Evolutionary conservation across 2,329 filamentous ascomycete species (phyloP).

Genomic region (Ceratocystis cacaofunesta): DNA sequence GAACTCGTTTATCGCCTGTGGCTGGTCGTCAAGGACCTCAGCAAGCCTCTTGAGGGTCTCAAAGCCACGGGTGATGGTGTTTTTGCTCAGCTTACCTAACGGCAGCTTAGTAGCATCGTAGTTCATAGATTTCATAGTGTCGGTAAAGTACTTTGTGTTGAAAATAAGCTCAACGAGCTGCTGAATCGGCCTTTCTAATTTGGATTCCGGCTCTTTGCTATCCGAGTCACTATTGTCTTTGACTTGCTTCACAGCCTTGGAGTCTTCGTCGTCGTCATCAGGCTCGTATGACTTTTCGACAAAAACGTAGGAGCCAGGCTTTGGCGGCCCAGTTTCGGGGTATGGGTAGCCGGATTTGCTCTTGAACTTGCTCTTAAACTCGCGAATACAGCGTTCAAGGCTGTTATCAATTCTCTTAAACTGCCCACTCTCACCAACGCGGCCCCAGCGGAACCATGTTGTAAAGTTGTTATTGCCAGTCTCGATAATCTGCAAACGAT

Average conservation of each 20-base stretch:
- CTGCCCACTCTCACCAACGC: conserved; percentile 50
- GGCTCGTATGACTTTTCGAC: conserved; percentile 64
- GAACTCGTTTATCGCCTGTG: conserved; percentile 32
- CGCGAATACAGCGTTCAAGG: conserved; percentile 30
- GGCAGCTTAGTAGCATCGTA: conserved; percentile 66
- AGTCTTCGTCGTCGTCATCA: conserved; percentile 40
- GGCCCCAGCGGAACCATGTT: conserved; percentile 66
- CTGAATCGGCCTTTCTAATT: conserved; percentile 44
- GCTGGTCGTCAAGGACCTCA: conserved; percentile 43
- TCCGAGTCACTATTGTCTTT: conserved; percentile 24
- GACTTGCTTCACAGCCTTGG: conserved; percentile 18
- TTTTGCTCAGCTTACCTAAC: conserved; percentile 68
- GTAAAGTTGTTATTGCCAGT: conserved; percentile 6
- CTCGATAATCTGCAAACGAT: conserved; percentile 48
- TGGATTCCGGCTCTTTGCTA: conserved; percentile 24
- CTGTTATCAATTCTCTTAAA: conserved; percentile 29
- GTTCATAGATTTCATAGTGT: conserved; percentile 50
- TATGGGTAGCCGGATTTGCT: conserved; percentile 45
- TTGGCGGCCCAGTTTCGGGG: conserved; percentile 41
- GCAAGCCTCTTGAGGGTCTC: conserved; percentile 62
- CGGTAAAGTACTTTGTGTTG: conserved; percentile 56
- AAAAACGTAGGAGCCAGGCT: conserved; percentile 60
- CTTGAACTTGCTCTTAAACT: conserved; percentile 48
- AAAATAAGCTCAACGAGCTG: conserved; percentile 69
- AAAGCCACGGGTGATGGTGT: conserved; percentile 61